phyloP scores from a whole-genome alignment of 768 basidiomycete genomes.

The Russula abietina region DNA sequence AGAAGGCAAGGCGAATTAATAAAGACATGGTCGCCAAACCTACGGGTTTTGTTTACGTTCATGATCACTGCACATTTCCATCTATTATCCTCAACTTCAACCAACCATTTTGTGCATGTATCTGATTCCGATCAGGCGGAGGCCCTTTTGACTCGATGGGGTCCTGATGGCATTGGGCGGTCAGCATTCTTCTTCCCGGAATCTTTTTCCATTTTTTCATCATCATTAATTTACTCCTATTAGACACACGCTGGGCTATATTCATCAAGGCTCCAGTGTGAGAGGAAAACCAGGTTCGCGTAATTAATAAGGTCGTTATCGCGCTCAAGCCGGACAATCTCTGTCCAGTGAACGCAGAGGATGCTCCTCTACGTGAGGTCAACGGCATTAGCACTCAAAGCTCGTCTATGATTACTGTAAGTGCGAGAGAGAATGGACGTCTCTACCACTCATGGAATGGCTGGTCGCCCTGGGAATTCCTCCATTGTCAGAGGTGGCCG shows the following conservation, averaged over 20 bases:
- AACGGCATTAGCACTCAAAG: constrained; percentile 68
- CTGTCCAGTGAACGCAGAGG: constrained; percentile 38
- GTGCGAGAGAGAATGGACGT: constrained; percentile 62
- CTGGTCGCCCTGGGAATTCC: constrained; percentile 54
- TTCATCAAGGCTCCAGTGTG: constrained; percentile 79
- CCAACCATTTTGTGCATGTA: constrained; percentile 83
- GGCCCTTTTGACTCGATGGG: constrained; percentile 81
- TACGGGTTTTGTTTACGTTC: constrained; percentile 74
- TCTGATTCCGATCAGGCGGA: constrained; percentile 86
- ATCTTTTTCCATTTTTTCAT: constrained; percentile 3
- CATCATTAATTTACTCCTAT: constrained; percentile 25
- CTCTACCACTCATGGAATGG: constrained; percentile 42
- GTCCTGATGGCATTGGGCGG: constrained; percentile 84
- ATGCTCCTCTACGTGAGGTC: constrained; percentile 64
- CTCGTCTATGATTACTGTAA: constrained; percentile 70
- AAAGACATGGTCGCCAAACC: constrained; percentile 88
- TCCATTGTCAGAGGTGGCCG: constrained; percentile 55
- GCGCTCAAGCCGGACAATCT: constrained; percentile 54
- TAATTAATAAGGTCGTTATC: constrained; percentile 71
- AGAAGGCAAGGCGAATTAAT: constrained; percentile 62
- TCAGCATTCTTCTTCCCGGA: constrained; percentile 35
- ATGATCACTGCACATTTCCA: constrained; percentile 20
- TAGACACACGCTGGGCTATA: constrained; percentile 83
- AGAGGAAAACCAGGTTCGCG: constrained; percentile 58
- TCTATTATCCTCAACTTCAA: constrained; percentile 25